Percentiles rank a stretch among this genome's conserved stretches.
phyloP scores from a whole-genome alignment of 2,329 filamentous ascomycete species.

The Fusarium sp. region DNA sequence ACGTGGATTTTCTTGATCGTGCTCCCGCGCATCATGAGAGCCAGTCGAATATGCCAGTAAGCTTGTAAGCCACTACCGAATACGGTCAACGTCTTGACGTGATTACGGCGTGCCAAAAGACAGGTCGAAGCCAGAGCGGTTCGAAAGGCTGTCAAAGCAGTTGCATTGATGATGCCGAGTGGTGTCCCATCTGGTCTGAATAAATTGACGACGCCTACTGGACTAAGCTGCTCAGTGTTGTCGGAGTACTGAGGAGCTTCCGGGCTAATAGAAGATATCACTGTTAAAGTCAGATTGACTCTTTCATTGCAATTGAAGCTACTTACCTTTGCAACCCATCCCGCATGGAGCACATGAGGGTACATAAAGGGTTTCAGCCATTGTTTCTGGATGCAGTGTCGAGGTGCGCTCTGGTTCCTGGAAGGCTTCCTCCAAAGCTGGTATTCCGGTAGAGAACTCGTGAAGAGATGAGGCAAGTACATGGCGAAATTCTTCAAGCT shows the following conservation, averaged over 20 bases:
- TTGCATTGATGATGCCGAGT: conserved; percentile 76
- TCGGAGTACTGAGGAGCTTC: conserved; percentile 44
- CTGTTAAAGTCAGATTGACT: conserved; percentile 50
- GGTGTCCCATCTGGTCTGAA: conserved; percentile 71
- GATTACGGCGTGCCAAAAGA: conserved; percentile 71
- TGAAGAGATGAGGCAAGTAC: conserved; percentile 65
- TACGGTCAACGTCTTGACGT: conserved; percentile 80
- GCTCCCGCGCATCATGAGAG: conserved; percentile 75
- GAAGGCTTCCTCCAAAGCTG: conserved; percentile 57
- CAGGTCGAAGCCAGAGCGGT: conserved; percentile 79
- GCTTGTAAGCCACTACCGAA: conserved; percentile 92
- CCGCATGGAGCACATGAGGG: conserved; percentile 72
- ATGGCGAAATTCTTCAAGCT: conserved; percentile 64
- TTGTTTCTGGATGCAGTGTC: conserved; percentile 60
- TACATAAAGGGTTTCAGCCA: conserved; percentile 77
- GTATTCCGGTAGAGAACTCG: conserved; percentile 69
- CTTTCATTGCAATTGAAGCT: background rate
- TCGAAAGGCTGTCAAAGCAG: conserved; percentile 81
- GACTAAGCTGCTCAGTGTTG: conserved; percentile 53
- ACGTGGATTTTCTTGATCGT: conserved; percentile 85
- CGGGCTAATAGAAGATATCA: conserved; percentile 70
- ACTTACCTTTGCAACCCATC: conserved; percentile 74
- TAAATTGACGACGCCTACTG: conserved; percentile 76
- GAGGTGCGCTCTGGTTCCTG: conserved; percentile 67
- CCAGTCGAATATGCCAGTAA: conserved; percentile 92